Evolutionary conservation across 2,329 filamentous ascomycete species (phyloP).

Genomic region (Dactylellina parvicollis): DNA sequence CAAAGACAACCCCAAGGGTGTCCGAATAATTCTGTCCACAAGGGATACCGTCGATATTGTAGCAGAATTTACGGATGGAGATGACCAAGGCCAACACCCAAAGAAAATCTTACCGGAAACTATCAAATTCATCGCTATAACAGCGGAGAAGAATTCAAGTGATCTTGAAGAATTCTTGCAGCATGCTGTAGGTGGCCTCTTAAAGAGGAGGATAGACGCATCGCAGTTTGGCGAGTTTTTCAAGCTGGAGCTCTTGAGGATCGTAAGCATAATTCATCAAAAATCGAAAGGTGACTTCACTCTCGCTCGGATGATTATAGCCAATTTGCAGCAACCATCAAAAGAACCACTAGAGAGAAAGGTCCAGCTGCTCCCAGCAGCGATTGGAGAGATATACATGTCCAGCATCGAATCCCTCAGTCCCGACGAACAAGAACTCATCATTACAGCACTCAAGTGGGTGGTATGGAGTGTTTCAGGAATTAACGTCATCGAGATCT

Average conservation of each 20-base stretch:
- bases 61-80: neutral
- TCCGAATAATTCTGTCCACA: conserved; percentile 16
- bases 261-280: conserved; percentile 16
- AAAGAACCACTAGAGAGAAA: conserved; percentile 18
- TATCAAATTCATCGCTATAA: conserved; percentile 17
- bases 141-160: conserved; percentile 9
- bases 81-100: neutral
- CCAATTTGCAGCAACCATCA: conserved; percentile 24
- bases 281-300: conserved; percentile 34
- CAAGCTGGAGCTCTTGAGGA: conserved; percentile 10
- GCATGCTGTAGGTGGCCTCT: conserved; percentile 2
- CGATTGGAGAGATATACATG: conserved; percentile 37
- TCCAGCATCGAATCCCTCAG: conserved; percentile 23
- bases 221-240: neutral
- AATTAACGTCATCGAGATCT: conserved; percentile 17
- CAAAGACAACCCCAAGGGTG: neutral
- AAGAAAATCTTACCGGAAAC: neutral
- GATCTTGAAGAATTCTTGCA: conserved; percentile 19
- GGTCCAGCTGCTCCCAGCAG: conserved; percentile 4
- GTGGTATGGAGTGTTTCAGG: conserved; percentile 24
- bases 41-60: conserved; percentile 26
- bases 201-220: conserved; percentile 4
- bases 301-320: conserved; percentile 23
- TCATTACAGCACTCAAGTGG: conserved; percentile 31
- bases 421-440: conserved; percentile 25